A percentile compares a stretch with the other conserved stretches of the same genome.
These are phyloP conservation scores for Nakazawaea wyomingensis DNA, from an alignment of 805 yeast species.

Conservation along the genomic window DNA sequence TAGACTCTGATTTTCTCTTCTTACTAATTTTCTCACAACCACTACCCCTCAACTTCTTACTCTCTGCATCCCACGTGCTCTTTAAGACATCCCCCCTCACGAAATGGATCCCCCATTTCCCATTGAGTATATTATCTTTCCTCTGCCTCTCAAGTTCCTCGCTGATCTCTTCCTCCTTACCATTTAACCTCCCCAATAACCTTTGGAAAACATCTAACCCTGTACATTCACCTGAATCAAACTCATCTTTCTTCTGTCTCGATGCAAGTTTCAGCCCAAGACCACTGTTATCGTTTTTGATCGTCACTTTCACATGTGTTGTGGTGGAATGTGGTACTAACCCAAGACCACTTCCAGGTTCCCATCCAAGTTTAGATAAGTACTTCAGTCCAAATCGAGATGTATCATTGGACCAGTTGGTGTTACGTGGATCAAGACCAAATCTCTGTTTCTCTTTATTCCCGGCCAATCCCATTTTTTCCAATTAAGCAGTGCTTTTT, in stretches of 20 bases:
- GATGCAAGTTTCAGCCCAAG: constrained; percentile 75
- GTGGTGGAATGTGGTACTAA: constrained; percentile 60
- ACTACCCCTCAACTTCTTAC: constrained; percentile 28
- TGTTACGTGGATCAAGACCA: constrained; percentile 91
- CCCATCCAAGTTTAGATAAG: constrained; percentile 82
- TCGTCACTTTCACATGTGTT: constrained; percentile 73
- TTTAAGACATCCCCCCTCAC: constrained; percentile 77
- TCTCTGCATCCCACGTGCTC: constrained; percentile 76
- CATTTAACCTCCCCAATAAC: constrained; percentile 82
- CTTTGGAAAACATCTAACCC: constrained; percentile 93
- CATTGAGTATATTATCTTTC: constrained; percentile 66
- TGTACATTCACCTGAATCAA: constrained; percentile 77
- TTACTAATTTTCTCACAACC: constrained; percentile 22
- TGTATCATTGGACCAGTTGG: constrained; percentile 87
- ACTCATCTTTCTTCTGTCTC: constrained; percentile 50
- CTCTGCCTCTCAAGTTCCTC: constrained; percentile 66
- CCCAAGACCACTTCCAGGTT: constrained; percentile 88
- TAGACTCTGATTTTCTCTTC: constrained; percentile 21
- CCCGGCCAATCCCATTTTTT: constrained; percentile 75
- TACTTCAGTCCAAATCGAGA: constrained; percentile 85
- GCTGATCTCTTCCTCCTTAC: constrained; percentile 64
- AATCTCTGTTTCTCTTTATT: constrained; percentile 75
- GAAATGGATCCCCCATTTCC: constrained; percentile 85
- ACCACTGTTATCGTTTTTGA: constrained; percentile 82
- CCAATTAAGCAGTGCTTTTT: no score